phyloP scores from a whole-genome alignment of 495 filamentous ascomycete species.

The Trichoderma virens region DNA sequence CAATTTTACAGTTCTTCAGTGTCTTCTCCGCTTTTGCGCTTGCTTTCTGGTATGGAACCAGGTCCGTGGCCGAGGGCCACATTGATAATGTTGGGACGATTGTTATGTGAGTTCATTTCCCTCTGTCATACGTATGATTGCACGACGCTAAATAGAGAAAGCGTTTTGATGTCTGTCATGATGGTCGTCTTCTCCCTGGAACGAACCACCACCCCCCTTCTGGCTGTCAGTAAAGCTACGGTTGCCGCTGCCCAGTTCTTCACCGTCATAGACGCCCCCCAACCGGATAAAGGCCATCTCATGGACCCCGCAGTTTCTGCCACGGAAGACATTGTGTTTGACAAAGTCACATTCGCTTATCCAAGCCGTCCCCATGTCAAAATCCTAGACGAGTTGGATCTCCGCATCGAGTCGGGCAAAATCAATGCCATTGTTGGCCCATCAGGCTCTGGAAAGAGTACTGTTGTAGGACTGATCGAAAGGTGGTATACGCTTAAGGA shows the following conservation, averaged over 20 bases:
- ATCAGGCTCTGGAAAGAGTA: conserved; percentile 64
- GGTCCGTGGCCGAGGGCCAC: conserved; percentile 20
- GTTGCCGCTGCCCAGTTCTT: conserved; percentile 48
- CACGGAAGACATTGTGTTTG: conserved; percentile 48
- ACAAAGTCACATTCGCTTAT: conserved; percentile 56
- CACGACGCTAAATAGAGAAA: conserved; percentile 13
- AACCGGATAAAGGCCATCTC: conserved; percentile 36
- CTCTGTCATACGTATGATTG: not conserved
- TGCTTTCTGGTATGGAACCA: conserved; percentile 39
- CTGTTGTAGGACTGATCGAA: conserved; percentile 67
- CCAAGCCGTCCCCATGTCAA: conserved; percentile 53
- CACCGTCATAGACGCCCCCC: conserved; percentile 47
- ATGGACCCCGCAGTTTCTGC: conserved; percentile 38
- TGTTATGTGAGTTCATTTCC: conserved; percentile 36
- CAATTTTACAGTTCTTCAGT: conserved; percentile 19
- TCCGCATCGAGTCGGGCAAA: conserved; percentile 65
- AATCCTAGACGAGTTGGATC: conserved; percentile 44
- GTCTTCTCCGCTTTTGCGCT: conserved; percentile 24
- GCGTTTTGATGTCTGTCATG: conserved; percentile 51
- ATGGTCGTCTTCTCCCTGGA: conserved; percentile 45
- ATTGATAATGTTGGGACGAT: conserved; percentile 37
- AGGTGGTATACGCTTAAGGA: conserved; percentile 76
- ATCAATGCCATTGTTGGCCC: conserved; percentile 79
- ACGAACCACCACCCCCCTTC: conserved; percentile 42
- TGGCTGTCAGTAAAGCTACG: conserved; percentile 43